These are phyloP conservation scores for Rhododendron simsii DNA, from an alignment of 148 eudicot genomes.

Conservation along the genomic window DNA sequence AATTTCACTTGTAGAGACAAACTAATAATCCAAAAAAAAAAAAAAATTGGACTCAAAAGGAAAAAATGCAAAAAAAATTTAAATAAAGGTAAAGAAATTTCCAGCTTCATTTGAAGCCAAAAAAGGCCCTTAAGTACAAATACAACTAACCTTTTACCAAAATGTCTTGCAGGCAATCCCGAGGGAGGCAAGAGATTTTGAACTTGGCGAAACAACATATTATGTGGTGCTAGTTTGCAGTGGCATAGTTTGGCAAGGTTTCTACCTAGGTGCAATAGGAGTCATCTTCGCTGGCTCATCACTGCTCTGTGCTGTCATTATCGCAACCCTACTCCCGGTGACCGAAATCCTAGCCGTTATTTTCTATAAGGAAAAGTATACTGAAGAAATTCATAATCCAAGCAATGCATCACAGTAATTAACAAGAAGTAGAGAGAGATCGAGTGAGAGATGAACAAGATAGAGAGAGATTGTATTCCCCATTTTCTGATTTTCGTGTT, in stretches of 20 bases:
- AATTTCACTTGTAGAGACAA: too few species aligned
- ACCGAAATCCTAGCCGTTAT: slow-evolving; percentile 41
- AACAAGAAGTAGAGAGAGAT: too few species aligned
- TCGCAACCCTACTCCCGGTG: slow-evolving; percentile 34
- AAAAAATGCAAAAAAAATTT: not conserved
- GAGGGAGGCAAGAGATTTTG: slow-evolving; percentile 28
- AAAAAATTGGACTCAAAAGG: too few species aligned
- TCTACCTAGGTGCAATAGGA: slow-evolving; percentile 45
- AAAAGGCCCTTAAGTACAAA: not conserved
- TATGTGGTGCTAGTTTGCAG: slow-evolving; percentile 24
- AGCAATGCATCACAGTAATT: too few species aligned
- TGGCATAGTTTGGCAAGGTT: slow-evolving; percentile 44
- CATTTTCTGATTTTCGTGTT: too few species aligned
- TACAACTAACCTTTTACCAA: not conserved
- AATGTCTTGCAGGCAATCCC: slow-evolving; percentile 29
- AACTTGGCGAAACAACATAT: slow-evolving; percentile 29
- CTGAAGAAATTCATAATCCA: too few species aligned
- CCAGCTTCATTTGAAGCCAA: not conserved
- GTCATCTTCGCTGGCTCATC: slow-evolving; percentile 45
- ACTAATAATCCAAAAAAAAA: not conserved
- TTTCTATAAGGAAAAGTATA: slow-evolving; percentile 41
- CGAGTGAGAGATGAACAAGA: too few species aligned
- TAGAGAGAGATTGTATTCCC: too few species aligned
- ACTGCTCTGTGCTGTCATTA: slow-evolving; percentile 37
- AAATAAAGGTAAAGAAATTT: not conserved